Evolutionary conservation across 495 filamentous ascomycete species (phyloP), one percentile per base, ranked within the genome.

Genomic region (Thermochaetoides thermophila): DNA sequence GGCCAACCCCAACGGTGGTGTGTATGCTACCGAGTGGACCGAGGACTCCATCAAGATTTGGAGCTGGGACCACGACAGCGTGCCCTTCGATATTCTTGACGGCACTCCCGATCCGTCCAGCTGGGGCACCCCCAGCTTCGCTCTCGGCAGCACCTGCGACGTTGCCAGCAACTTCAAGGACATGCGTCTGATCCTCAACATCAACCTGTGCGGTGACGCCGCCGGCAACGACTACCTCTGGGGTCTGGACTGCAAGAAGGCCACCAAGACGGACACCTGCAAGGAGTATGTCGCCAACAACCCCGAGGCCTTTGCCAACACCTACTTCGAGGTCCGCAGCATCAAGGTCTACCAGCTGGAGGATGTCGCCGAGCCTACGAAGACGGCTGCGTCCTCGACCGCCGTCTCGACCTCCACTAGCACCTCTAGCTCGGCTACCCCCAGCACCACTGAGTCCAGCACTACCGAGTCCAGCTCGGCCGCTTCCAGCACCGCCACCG

Each of bases 11-110:
- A 50, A 53, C 7, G 82, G 83, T 27, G 83, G 81, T 44, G 63
- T 84, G 7, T 67, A 51, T 43, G 80, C 81, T 2, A 76, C 77
- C 52, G 68, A 86, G 44, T 84, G 78, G 79, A 76, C 63, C 17
- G 55, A 57, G 3, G 45, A 68, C 6, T 60, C 45, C 38, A 72
- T 91, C 49, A 73, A 71, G 42, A 69, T 93, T 34, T 91, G 72
- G 70, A 78, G 73, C 60, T 87, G 81, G 57, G 46, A 76, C 9
- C 68, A 69, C 14, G 34, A 39, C 8, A 38, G 43, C 1, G 71
- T 78, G 26, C 61, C 61, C 15, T 4, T 15, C 0, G 50, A 59
- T 27, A 37, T 64, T 21, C 70, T 69, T 5, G 44, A 43, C 3
- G 73, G 76, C 17, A 61, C 51, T 0, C 86, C 86, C 3, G 61